Base-by-base conservation (phyloP, 2,329 filamentous ascomycete species). In the Pseudogymnoascus sp. region DNA sequence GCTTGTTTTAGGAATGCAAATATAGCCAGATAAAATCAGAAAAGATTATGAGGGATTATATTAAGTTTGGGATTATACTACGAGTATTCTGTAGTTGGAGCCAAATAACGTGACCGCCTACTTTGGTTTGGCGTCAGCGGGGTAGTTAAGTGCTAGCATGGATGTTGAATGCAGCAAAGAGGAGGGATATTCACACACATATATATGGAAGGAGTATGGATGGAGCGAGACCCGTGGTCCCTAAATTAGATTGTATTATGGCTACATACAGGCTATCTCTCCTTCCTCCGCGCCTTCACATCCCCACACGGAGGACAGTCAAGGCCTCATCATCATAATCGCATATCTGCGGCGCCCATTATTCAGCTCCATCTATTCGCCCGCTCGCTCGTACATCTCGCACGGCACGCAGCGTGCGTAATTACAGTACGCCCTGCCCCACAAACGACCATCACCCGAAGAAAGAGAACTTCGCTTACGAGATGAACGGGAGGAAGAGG, bases 171-270 rank as follows among this genome's bases (percentile, higher is more conserved):
- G 21, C 21, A 21, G 21, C 21, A 21, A 24, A 6, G 17, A 21
- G 5, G 40, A 21, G 5, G 3, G 24, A n/a, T 13, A n/a, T 8
- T 6, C 21, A 31, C 24, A 50, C 13, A 15, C 13, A 17, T n/a
- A 50, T 44, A 17, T 31, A 50, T 50, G n/a, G 26, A 50, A 31
- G 1, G n/a, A 50, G 31, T 31, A 50, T 50, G 44, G 24, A 50
- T 17, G 44, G 44, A 50, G n/a, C 44, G 44, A 50, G 44, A 50
- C 44, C 26, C 44, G n/a, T 50, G 44, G 44, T 50, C 44, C 26
- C 44, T 50, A 50, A 50, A 50, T 50, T 50, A 50, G 44, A 50
- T 50, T 50, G 44, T 50, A 50, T 50, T 50, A 50, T 50, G 31
- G 44, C 44, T 50, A 50, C 44, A 50, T 50, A 50, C 44, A 50